phyloP scores from a whole-genome alignment of 352 stramenopile genomes.

The Phytophthora agathidicida region DNA sequence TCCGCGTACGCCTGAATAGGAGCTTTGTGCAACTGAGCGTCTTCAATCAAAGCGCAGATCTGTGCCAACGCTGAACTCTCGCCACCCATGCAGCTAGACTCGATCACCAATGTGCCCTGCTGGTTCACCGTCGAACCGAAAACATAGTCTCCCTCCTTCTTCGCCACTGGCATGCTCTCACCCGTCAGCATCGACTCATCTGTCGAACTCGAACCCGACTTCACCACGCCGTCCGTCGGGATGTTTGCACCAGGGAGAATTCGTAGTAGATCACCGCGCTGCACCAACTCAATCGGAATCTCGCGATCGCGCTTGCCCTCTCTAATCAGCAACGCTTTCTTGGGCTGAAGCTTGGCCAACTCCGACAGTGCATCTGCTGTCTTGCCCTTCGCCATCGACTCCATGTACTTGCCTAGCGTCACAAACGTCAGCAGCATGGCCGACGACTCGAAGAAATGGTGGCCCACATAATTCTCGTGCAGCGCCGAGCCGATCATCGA shows the following conservation, averaged over 20 bases:
- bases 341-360: conserved; percentile 78
- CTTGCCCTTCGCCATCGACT: conserved; percentile 88
- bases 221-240: conserved; percentile 84
- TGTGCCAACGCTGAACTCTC: conserved; percentile 73
- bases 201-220: conserved; percentile 64
- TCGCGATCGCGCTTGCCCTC: conserved; percentile 61
- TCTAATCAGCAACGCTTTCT: conserved; percentile 71
- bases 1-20: conserved; percentile 89
- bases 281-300: conserved; percentile 86
- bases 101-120: conserved; percentile 85
- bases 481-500: conserved; percentile 74
- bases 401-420: conserved; percentile 89
- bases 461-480: conserved; percentile 66
- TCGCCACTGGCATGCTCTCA: conserved; percentile 90
- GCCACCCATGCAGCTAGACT: conserved; percentile 79
- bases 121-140: conserved; percentile 88
- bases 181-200: conserved; percentile 88
- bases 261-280: conserved; percentile 77
- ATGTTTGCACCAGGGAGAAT: conserved; percentile 79
- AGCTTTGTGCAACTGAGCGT: conserved; percentile 88
- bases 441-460: conserved; percentile 90
- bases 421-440: conserved; percentile 90
- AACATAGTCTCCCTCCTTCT: conserved; percentile 75
- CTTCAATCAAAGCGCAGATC: conserved; percentile 86
- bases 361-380: conserved; percentile 78